These are phyloP conservation scores for Tuber microsphaerosporum DNA, from an alignment of 495 filamentous ascomycete genomes.

Conservation along the genomic window DNA sequence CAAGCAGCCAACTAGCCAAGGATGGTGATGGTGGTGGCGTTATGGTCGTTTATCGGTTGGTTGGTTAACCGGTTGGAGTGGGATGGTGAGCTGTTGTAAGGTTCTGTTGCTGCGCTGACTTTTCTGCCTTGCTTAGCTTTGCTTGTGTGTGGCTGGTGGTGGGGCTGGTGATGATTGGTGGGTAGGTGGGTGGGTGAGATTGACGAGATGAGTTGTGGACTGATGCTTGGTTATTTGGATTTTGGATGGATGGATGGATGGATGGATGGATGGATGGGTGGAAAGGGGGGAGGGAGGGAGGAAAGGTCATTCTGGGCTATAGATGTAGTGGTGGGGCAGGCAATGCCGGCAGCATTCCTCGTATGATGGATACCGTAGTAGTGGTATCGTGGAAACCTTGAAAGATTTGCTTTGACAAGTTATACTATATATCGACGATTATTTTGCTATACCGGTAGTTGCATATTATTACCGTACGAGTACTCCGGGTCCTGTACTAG, in stretches of 20 bases:
- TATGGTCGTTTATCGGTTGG: not conserved
- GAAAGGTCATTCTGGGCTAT: too few relatives aligned
- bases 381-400: too few relatives aligned
- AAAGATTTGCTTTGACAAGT: too few relatives aligned
- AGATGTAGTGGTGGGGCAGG: too few relatives aligned
- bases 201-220: not conserved
- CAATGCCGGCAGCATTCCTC: too few relatives aligned
- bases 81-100: not conserved
- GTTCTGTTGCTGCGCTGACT: not conserved
- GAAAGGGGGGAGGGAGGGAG: conserved; percentile 9
- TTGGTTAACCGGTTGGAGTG: not conserved
- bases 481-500: too few relatives aligned
- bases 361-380: too few relatives aligned
- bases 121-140: not conserved
- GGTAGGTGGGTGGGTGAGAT: not conserved
- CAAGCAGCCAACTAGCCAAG: not conserved
- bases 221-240: not conserved
- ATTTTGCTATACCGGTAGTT: too few relatives aligned
- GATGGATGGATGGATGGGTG: not conserved
- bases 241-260: conserved; percentile 1
- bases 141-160: not conserved
- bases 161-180: not conserved
- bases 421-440: too few relatives aligned
- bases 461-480: too few relatives aligned
- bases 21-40: not conserved